A percentile compares a stretch with the other conserved stretches of the same genome.
Conservation (phyloP, 345 rosid genomes). For the Rhizophora apiculata region DNA sequence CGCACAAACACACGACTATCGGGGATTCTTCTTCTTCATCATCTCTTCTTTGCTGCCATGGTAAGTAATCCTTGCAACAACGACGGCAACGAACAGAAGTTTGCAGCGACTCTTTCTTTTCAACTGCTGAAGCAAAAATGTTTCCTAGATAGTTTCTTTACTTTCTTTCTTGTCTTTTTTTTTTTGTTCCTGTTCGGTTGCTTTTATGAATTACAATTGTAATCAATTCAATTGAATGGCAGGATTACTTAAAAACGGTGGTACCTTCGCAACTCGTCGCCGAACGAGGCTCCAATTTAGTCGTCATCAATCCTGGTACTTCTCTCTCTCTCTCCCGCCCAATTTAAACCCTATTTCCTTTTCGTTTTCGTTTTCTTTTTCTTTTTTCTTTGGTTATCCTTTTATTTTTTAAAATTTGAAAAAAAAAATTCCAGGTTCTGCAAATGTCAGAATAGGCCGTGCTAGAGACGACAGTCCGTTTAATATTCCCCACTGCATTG, state of each 20-base stretch:
- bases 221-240: background rate
- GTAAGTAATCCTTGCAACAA: background rate
- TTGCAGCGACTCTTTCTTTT: no score
- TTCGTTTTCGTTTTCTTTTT: background rate
- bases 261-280: slow-evolving; percentile 78
- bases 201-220: background rate
- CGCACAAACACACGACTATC: background rate
- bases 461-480: slow-evolving; percentile 76
- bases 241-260: slow-evolving; percentile 95
- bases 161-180: background rate
- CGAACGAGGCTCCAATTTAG: slow-evolving; percentile 86
- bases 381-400: background rate
- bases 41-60: background rate
- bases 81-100: no score
- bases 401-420: background rate
- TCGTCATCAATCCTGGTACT: slow-evolving; percentile 78
- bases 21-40: background rate
- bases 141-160: no score
- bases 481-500: slow-evolving; percentile 75
- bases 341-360: background rate
- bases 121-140: no score
- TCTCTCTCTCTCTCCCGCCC: background rate
- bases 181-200: background rate
- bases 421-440: slow-evolving; percentile 53
- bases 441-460: slow-evolving; percentile 67